A percentile compares a stretch with the other conserved stretches of the same genome.
Conservation (phyloP, 306 rosid species). For the Prunus kanzakura region DNA sequence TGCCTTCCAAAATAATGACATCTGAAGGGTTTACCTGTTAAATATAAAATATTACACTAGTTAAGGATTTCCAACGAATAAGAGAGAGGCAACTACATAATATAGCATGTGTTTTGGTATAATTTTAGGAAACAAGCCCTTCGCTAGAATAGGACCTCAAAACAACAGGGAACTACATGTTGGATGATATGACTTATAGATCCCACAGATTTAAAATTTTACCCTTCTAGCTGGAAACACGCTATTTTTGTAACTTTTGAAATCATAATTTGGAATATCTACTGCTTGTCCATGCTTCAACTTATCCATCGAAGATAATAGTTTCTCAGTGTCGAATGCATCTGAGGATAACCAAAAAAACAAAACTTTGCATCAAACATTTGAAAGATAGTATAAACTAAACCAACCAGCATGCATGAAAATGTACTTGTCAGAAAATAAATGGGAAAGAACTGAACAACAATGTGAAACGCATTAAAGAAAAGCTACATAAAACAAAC, state of each 20-base stretch:
- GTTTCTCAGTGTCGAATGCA: constrained; percentile 82
- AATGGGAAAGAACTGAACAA: neutral
- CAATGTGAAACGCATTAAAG: neutral
- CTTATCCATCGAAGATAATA: constrained; percentile 70
- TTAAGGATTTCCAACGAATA: neutral
- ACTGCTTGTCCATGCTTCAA: constrained; percentile 89
- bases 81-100: neutral
- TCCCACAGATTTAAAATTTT: constrained; percentile 18
- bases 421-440: neutral
- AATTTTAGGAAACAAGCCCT: neutral
- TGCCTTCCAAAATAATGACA: constrained; percentile 96
- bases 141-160: neutral
- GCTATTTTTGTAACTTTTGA: constrained; percentile 80
- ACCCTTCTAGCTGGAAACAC: constrained; percentile 92
- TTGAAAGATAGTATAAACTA: neutral
- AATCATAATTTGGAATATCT: constrained; percentile 94
- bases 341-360: constrained; percentile 50
- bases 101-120: neutral
- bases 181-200: neutral
- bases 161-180: neutral
- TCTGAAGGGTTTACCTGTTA: constrained; percentile 90
- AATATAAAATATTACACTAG: constrained; percentile 18
- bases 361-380: neutral
- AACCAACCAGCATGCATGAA: neutral
- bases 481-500: neutral